Evolutionary conservation across 139 green algal genomes (phyloP), one percentile per base, ranked within the genome.

Genomic region (Chlorella sp.): DNA sequence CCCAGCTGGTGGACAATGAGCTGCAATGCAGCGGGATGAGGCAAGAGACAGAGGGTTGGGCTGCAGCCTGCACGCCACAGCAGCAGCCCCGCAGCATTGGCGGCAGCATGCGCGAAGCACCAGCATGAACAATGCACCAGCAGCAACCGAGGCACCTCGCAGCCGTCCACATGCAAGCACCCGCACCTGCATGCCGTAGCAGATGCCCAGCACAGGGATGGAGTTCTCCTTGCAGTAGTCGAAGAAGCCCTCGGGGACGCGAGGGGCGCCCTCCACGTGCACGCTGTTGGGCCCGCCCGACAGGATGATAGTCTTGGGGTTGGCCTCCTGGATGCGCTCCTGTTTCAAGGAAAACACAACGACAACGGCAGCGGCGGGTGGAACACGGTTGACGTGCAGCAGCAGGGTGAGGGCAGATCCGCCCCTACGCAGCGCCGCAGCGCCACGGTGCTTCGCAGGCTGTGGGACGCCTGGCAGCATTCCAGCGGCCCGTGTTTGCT

Each of bases 231-330:
- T 38, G 51, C 81, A 91, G 69, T 94, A 98, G 2, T 96, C 92
- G 36, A 97, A 97, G 71, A 99, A 98, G 26, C 92, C 94, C 0
- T 92, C 82, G n/a, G 96, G 95, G 78, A 99, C 76, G 23, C 87
- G 91, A 1, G 97, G 96, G 0, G 97, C 94, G 34, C 94, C 96
- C 64, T 96, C 92, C 34, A 97, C 87, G 78, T 99, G 96, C 73
- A 99, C 97, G 1, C 93, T 98, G 89, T 99, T 98, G 34, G 97
- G 97, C 11, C 97, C 97, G 28, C 97, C 97, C 7, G 94, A 98
- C 25, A 99, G 92, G 79, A 99, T 96, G 84, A 99, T 92, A 18
- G 94, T 94, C 41, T 88, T 92, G 9, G 97, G 97, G 34, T 92
- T 88, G 13, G 86, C 86, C 38, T 84, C 83, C 74, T 93, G 89